These are phyloP conservation scores for Shiraia bambusicola DNA, from an alignment of 2,329 filamentous ascomycete genomes.

Conservation along the genomic window DNA sequence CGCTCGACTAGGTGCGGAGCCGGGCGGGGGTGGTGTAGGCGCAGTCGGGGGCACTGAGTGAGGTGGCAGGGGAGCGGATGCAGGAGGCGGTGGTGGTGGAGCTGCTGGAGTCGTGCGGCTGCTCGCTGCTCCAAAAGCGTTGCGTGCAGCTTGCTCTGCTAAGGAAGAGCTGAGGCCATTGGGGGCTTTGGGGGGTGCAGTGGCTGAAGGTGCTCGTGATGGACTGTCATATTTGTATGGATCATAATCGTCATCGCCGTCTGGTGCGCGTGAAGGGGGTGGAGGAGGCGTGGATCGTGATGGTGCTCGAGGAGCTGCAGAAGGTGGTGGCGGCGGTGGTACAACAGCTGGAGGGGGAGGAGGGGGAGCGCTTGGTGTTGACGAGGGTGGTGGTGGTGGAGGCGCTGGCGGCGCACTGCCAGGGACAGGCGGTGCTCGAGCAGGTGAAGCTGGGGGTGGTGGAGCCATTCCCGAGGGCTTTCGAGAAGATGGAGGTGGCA, in stretches of 20 bases:
- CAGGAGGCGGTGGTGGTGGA: constrained; percentile 47
- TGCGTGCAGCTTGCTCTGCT: constrained; percentile 61
- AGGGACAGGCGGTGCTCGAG: constrained; percentile 43
- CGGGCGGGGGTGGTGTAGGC: constrained; percentile 39
- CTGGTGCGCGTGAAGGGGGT: constrained; percentile 47
- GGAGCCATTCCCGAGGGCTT: constrained; percentile 57
- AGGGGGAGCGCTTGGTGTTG: constrained; percentile 48
- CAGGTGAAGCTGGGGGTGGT: constrained; percentile 47
- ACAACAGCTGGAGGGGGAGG: constrained; percentile 44
- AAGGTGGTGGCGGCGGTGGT: constrained; percentile 18
- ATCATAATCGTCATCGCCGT: constrained; percentile 33
- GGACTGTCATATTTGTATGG: constrained; percentile 47
- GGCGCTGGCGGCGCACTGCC: constrained; percentile 39
- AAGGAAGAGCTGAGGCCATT: constrained; percentile 50
- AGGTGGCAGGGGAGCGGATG: constrained; percentile 46
- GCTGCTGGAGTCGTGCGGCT: constrained; percentile 46
- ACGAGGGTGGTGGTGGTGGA: constrained; percentile 41
- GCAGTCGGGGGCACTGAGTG: constrained; percentile 38
- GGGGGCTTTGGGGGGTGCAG: constrained; percentile 59
- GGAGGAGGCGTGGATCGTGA: constrained; percentile 23
- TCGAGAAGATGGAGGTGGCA: constrained; percentile 58
- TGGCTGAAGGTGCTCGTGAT: constrained; percentile 36
- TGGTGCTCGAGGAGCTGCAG: constrained; percentile 39
- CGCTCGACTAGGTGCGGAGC: constrained; percentile 31
- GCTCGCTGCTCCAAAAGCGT: constrained; percentile 49